Evolutionary conservation across 805 yeast species (phyloP), one percentile per base, ranked within the genome.

Genomic region (Starmera dryadoides): DNA sequence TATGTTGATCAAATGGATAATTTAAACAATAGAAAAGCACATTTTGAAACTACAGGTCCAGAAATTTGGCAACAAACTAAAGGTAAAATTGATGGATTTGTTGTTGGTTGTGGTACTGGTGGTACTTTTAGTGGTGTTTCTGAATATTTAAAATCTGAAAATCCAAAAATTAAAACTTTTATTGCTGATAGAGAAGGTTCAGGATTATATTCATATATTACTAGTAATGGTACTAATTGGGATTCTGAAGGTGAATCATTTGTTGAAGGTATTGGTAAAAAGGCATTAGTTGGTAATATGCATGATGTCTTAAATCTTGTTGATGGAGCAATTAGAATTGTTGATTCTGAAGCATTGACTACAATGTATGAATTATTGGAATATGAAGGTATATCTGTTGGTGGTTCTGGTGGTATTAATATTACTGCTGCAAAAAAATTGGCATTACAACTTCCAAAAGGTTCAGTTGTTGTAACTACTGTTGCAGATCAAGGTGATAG

Each of bases 1-100:
- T 86, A 83, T 60, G 88, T 89, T 4, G 81, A 85, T 57, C 95
- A 85, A 55, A 86, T 86, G 59, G 93, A 82, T 49, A 86, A 80
- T 52, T 79, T 76, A 40, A 73, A 69, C 42, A 85, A 85, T 52
- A 83, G 93, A 88, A 59, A 69, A 35, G 68, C 77, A 2, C 95
- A 85, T 56, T 82, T 73, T 56, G 52, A 54, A 5, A 67, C 81
- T 3, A 85, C 95, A 0, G 94, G 87, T 0, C 93, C 94, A 3
- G 95, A 85, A 50, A 81, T 85, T 10, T 79, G 73, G 71, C 42
- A 58, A 11, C 94, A 86, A 53, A 68, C 75, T 58, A 39, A 44
- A 1, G 72, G 73, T 5, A 45, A 59, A 4, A 45, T 85, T 4
- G 85, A 81, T 54, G 77, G 68, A 34, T 84, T 85, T 54, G 72